phyloP scores from a whole-genome alignment of 371 early-diverging fungal species.

The Rhizopus delemar region DNA sequence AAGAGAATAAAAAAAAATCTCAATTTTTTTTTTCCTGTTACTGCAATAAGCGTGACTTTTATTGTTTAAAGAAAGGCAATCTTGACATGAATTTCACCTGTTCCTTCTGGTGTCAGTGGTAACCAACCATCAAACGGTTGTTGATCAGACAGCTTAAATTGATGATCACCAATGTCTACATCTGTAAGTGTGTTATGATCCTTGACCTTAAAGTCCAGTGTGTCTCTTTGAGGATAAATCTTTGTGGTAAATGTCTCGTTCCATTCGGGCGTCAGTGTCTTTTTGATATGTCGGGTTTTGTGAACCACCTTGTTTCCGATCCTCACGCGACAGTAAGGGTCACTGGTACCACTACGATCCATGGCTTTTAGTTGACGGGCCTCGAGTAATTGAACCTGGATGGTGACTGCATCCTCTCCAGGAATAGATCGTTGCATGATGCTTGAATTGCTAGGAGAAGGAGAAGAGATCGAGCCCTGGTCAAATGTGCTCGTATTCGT shows the following conservation, averaged over 20 bases:
- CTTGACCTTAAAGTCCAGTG: conserved; percentile 63
- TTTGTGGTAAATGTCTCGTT: conserved; percentile 37
- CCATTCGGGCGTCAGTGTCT: conserved; percentile 77
- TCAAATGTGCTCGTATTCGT: neutral
- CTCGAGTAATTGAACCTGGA: conserved; percentile 52
- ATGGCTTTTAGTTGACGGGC: conserved; percentile 63
- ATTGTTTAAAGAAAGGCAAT: conserved; percentile 11
- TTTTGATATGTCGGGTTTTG: conserved; percentile 81
- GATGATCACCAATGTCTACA: conserved; percentile 67
- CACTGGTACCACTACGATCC: conserved; percentile 62
- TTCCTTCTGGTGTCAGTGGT: conserved; percentile 40
- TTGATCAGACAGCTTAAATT: conserved; percentile 49
- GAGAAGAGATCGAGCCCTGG: neutral
- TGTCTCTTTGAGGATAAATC: conserved; percentile 32
- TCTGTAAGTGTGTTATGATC: conserved; percentile 73
- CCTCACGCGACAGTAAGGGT: conserved; percentile 63
- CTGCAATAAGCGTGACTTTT: conserved; percentile 3
- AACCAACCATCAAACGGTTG: conserved; percentile 51
- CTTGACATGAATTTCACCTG: conserved; percentile 48
- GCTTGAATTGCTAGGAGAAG: conserved; percentile 22
- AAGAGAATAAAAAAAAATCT: conserved; percentile 10
- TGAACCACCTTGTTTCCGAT: conserved; percentile 61
- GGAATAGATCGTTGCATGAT: conserved; percentile 4
- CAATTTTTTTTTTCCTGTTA: neutral
- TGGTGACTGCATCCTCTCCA: conserved; percentile 35